Evolutionary conservation across 306 rosid genomes (phyloP).

Genomic region (Spatholobus suberectus): DNA sequence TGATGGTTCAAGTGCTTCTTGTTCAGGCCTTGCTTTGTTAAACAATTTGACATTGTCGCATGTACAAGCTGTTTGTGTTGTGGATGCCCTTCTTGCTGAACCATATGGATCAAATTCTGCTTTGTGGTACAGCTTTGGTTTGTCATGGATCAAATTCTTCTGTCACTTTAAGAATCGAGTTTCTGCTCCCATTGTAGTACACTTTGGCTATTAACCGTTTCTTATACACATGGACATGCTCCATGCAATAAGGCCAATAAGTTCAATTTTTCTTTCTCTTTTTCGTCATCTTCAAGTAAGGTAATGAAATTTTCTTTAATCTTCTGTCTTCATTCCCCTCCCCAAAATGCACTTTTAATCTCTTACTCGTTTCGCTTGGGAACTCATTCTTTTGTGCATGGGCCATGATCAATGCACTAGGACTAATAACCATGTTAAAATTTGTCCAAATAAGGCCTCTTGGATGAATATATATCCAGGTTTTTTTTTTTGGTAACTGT

Average conservation of each 20-base stretch:
- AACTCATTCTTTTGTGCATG: neutral
- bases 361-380: neutral
- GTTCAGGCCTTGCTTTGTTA: constrained; percentile 53
- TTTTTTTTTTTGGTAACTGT: too few species aligned
- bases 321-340: neutral
- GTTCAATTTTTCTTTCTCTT: neutral
- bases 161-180: neutral
- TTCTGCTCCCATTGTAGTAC: neutral
- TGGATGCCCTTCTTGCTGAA: constrained; percentile 22
- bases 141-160: neutral
- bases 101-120: constrained; percentile 30
- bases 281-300: neutral
- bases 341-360: neutral
- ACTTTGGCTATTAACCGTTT: neutral
- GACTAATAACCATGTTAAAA: neutral
- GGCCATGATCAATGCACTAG: neutral
- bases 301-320: neutral
- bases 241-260: neutral
- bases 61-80: constrained; percentile 54
- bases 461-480: too few species aligned
- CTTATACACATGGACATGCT: neutral
- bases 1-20: constrained; percentile 48
- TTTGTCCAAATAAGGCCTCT: neutral
- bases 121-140: neutral
- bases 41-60: constrained; percentile 50